A percentile compares a stretch with the other conserved stretches of the same genome.
Conservation (phyloP, 495 filamentous ascomycete genomes). For the Talaromyces nanjingensis region DNA sequence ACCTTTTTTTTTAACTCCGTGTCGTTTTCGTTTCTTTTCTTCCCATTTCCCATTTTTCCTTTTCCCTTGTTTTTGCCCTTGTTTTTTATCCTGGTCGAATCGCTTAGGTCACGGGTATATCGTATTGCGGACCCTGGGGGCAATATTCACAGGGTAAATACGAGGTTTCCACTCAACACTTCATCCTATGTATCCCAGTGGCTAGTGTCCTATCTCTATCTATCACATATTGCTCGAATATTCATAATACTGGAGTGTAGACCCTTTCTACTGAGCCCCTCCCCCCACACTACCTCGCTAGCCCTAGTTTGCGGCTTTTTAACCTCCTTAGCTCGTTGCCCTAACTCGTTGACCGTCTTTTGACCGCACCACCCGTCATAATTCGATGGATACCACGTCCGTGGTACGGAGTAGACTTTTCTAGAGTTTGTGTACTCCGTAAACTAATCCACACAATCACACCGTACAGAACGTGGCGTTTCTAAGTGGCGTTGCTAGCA, state of each 20-base stretch:
- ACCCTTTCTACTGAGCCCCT: neutral
- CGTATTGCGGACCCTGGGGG: neutral
- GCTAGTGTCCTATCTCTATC: neutral
- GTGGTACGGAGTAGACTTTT: neutral
- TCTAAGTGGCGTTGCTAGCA: neutral
- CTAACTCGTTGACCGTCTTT: neutral
- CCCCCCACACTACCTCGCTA: neutral
- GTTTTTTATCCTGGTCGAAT: neutral
- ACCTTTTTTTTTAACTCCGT: neutral
- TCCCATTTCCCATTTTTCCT: constrained; percentile 12
- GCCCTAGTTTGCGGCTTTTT: neutral
- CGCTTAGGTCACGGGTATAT: neutral
- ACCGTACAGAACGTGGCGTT: constrained; percentile 1
- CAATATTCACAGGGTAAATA: neutral
- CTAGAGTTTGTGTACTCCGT: neutral
- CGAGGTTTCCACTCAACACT: constrained; percentile 4
- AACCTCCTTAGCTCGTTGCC: neutral
- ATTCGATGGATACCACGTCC: neutral
- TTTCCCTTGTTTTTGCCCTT: neutral
- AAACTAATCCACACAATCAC: neutral
- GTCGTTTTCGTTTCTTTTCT: constrained; percentile 13
- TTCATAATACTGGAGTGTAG: neutral
- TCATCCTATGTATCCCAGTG: neutral
- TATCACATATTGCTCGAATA: neutral
- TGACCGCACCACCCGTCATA: neutral